Base-by-base conservation (phyloP, 371 early-diverging fungal genomes). In the Actinomortierella ambigua region DNA sequence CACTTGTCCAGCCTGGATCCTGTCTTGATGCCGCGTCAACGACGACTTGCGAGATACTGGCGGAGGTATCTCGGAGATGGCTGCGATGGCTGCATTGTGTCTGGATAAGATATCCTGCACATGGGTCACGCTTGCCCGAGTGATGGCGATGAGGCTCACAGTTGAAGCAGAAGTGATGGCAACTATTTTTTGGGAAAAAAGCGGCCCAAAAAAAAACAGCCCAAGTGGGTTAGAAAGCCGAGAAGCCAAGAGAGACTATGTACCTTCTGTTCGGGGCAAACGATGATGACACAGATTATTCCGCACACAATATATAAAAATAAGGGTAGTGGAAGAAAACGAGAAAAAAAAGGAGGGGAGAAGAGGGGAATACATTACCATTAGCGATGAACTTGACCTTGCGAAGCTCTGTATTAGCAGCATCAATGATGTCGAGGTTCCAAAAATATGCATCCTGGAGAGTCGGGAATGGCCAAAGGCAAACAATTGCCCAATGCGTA, bases 311-410 rank as follows among this genome's bases (percentile, higher is more conserved):
- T n/a, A n/a, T n/a, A n/a, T n/a, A n/a, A n/a, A n/a, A n/a, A n/a
- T n/a, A n/a, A n/a, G n/a, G n/a, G n/a, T n/a, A n/a, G 26, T 34
- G 27, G 17, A 17, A 50, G 23, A 43, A 28, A 56, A 2, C 18
- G 28, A 52, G 58, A 7, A 48, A 44, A 14, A 40, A 44, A 34
- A 63, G 42, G 49, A 53, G 22, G 42, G 47, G 39, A 17, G 40
- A 42, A 15, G 55, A 42, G 18, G 28, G 42, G 23, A 14, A 22
- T 20, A 53, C 18, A 17, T 28, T 51, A 71, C 71, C 71, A 47
- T 71, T 71, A 53, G 61, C 59, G 27, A 71, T 65, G 42, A 71
- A 71, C 63, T 65, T 71, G 71, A 71, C 62, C 22, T 71, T 71
- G 23, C 71, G 71, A 8, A 71, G 59, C 44, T 71, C 71, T 14